phyloP scores from a whole-genome alignment of 2,329 filamentous ascomycete genomes.

The Diplodia sapinea region DNA sequence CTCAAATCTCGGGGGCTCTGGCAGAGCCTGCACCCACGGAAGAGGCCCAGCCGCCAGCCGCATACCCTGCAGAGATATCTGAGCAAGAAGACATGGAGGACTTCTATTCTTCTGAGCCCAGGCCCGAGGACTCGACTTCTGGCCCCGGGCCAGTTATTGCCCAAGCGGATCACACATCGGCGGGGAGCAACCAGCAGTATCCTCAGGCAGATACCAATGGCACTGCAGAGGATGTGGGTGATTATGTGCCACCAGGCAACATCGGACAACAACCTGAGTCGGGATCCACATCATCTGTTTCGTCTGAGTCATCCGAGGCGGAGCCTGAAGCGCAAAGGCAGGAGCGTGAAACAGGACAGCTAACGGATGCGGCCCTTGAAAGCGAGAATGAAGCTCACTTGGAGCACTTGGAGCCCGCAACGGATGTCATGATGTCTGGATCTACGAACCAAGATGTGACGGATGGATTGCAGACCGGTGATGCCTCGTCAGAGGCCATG shows the following conservation, averaged over 20 bases:
- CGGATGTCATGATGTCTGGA: not conserved
- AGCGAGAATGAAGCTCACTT: not conserved
- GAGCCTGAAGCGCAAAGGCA: not conserved
- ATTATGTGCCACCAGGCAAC: conserved; percentile 32
- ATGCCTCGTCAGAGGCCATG: conserved; percentile 26
- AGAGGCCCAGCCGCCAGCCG: not conserved
- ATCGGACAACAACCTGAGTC: conserved; percentile 36
- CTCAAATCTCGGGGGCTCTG: not conserved
- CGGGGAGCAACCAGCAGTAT: not conserved
- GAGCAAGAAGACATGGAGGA: conserved; percentile 41
- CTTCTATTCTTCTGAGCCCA: conserved; percentile 44
- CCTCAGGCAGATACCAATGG: not conserved
- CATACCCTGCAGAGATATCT: conserved; percentile 2
- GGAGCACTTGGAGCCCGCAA: not conserved
- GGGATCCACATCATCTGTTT: conserved; percentile 14
- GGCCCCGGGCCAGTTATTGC: not conserved
- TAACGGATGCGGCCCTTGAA: no score
- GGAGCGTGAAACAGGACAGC: not conserved
- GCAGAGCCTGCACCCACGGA: not conserved
- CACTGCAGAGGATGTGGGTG: conserved; percentile 13
- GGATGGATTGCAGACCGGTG: conserved; percentile 37
- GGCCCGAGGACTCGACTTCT: not conserved
- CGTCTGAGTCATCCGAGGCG: not conserved
- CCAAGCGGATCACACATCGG: not conserved
- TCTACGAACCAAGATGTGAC: conserved; percentile 12